Conservation (phyloP, 1,284 basidiomycete genomes). For the Sutorius eximius region DNA sequence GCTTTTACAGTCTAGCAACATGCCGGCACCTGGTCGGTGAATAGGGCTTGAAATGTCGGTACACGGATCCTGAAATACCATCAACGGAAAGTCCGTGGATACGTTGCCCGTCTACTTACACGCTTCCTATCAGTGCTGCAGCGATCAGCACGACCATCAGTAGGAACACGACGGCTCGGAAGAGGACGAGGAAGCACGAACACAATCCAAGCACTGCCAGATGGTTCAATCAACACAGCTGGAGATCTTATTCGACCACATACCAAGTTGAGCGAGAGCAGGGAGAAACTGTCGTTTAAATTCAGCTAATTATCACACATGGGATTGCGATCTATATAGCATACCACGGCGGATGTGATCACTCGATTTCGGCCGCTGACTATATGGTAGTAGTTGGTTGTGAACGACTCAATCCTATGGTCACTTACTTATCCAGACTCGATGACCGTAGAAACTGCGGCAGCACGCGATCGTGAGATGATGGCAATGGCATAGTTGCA, state of each 20-base stretch:
- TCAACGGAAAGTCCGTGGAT: background rate
- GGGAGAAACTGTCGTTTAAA: slow-evolving; percentile 5
- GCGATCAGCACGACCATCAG: background rate
- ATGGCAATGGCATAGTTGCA: background rate
- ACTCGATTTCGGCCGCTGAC: slow-evolving; percentile 23
- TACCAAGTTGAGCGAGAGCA: slow-evolving; percentile 16
- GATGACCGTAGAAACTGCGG: slow-evolving; percentile 27
- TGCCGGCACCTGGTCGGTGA: slow-evolving; percentile 4
- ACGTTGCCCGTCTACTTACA: slow-evolving; percentile 6
- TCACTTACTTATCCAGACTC: slow-evolving; percentile 30
- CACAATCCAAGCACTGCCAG: slow-evolving; percentile 17
- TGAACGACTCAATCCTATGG: background rate
- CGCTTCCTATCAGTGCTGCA: slow-evolving; percentile 1
- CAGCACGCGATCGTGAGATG: background rate
- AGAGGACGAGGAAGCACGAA: slow-evolving; percentile 10
- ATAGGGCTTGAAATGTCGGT: slow-evolving; percentile 9
- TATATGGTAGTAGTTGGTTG: background rate
- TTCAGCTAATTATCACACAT: background rate
- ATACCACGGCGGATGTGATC: slow-evolving; percentile 21
- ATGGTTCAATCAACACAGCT: background rate
- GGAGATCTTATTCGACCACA: background rate
- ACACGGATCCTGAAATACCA: slow-evolving; percentile 5
- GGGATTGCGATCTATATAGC: background rate
- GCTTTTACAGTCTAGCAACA: background rate
- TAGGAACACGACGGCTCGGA: background rate